Evolutionary conservation across 257 asterid genomes (phyloP).

Genomic region (Cordia subcordata): DNA sequence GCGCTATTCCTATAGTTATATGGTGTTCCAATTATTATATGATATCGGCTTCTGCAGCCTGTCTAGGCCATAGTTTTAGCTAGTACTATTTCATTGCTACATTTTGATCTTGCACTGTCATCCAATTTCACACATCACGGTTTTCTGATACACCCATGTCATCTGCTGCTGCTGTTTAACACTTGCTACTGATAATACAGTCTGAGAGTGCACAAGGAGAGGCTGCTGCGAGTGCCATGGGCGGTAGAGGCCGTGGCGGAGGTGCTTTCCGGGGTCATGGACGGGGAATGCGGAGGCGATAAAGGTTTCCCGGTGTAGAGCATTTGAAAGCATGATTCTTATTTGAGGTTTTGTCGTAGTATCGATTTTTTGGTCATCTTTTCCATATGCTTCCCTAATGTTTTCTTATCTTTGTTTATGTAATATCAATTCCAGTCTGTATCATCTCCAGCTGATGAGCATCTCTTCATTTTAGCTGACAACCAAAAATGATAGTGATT

Average conservation of each 20-base stretch:
- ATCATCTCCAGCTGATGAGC: no score
- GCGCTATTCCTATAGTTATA: no score
- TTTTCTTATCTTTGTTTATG: no score
- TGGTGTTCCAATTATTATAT: no score
- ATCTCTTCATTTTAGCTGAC: not conserved
- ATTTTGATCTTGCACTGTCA: not conserved
- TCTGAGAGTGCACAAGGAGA: conserved; percentile 99
- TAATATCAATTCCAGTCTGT: not conserved
- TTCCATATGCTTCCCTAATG: not conserved
- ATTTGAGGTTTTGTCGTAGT: conserved; percentile 14
- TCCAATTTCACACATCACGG: not conserved
- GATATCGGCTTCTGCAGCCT: no score
- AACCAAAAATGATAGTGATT: no score
- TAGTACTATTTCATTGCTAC: no score
- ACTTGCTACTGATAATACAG: conserved; percentile 28
- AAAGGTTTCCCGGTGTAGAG: no score
- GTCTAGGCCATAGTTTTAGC: no score
- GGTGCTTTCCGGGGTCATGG: conserved; percentile 67
- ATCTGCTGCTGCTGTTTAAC: not conserved
- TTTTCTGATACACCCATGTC: not conserved
- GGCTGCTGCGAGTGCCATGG: conserved; percentile 84
- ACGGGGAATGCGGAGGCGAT: conserved; percentile 91
- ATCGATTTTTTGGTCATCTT: not conserved
- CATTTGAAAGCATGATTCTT: conserved; percentile 5
- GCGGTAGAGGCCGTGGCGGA: conserved; percentile 76